phyloP scores from a whole-genome alignment of 2,329 filamentous ascomycete species.

The Lecanosticta acicola region DNA sequence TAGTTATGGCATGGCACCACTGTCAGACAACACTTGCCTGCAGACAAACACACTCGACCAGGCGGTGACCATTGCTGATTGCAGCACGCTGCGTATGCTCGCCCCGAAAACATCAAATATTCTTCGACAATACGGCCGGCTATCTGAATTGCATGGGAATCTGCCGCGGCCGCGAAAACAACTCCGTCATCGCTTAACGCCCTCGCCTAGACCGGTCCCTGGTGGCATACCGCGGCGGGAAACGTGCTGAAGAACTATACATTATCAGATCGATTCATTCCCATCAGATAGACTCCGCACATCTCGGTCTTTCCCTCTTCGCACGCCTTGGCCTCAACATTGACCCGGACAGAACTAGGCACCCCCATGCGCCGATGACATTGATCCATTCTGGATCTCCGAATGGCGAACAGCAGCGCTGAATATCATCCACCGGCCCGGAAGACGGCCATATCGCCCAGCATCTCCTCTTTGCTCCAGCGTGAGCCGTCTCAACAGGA shows the following conservation, averaged over 20 bases:
- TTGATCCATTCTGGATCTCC: neutral
- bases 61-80: no score
- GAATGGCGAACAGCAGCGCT: slow-evolving; percentile 7
- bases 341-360: neutral
- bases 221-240: neutral
- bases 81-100: no score
- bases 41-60: neutral
- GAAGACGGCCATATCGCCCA: slow-evolving; percentile 14
- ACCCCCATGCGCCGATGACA: slow-evolving; percentile 11
- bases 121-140: no score
- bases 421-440: slow-evolving; percentile 8
- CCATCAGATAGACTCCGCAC: slow-evolving; percentile 18
- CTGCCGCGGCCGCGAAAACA: neutral
- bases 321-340: slow-evolving; percentile 5
- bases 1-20: neutral
- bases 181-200: neutral
- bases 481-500: slow-evolving; percentile 44
- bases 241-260: neutral
- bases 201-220: neutral
- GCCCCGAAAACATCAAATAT: no score
- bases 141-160: no score
- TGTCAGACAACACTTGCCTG: neutral
- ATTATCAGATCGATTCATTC: slow-evolving; percentile 12
- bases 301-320: slow-evolving; percentile 1
- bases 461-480: slow-evolving; percentile 17